Evolutionary conservation across 805 yeast genomes (phyloP), one percentile per base, ranked within the genome.

Genomic region (Monosporozyma unispora): DNA sequence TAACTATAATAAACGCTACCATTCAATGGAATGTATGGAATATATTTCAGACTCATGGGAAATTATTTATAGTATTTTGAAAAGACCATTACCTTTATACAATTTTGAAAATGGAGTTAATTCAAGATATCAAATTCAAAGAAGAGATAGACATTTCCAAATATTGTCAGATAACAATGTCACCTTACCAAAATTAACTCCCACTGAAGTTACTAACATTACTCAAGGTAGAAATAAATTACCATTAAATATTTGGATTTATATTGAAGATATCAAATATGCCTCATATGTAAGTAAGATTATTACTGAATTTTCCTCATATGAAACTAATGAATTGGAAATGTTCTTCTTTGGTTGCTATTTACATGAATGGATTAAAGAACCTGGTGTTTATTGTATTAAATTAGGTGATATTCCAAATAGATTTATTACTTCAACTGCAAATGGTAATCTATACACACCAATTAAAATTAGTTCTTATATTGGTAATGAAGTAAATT

Each of bases 41-140:
- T 56, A 40, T 41, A 50, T 58, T 23, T 51, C 50, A 22, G 60
- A 58, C 41, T 58, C 62, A 10, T 58, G 62, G 62, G 49, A 53
- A 23, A 48, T 57, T 22, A 47, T 58, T 4, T 57, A 53, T 44
- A 51, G 52, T 41, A 46, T 56, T 6, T 33, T 58, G 40, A 28
- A 38, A 27, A 19, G 45, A 29, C 33, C 27, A 3, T 38, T 33
- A 3, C 50, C 50, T 2, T 10, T 57, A 48, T 8, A 25, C 38
- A 44, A 52, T 48, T 45, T 48, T 48, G 23, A 46, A 48, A 38
- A 16, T 27, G 16, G 16, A 14, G 18, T 27, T 23, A 29, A 18
- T 23, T 18, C 3, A 25, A 44, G 7, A 39, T 21, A 18, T 39
- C 16, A 18, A 39, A 39, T 21, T 21, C 42, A 39, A 21, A 38